Conservation (phyloP, 345 rosid species). For the Euphorbia peplus region DNA sequence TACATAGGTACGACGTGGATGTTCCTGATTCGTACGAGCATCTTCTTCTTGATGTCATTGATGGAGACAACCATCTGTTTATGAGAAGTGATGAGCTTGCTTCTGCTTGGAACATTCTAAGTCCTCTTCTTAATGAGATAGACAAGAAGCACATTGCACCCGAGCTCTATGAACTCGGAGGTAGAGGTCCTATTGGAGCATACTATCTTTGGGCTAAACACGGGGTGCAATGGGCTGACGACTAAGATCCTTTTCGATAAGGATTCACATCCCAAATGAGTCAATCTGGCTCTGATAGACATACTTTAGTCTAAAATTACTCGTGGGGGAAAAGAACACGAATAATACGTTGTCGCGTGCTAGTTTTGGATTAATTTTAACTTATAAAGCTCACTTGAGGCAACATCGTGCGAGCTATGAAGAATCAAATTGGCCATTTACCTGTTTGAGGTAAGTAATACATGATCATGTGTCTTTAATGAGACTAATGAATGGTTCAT, state of each 20-base stretch:
- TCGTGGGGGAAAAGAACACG: too few relatives aligned
- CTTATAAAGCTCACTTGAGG: too few relatives aligned
- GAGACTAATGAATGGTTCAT: too few relatives aligned
- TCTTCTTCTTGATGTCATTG: conserved; percentile 72
- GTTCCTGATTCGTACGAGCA: conserved; percentile 80
- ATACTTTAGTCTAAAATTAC: too few relatives aligned
- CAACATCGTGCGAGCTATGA: too few relatives aligned
- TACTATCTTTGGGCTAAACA: conserved; percentile 78
- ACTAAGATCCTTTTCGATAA: conserved; percentile 12
- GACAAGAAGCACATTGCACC: conserved; percentile 50
- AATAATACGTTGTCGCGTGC: too few relatives aligned
- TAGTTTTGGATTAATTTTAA: too few relatives aligned
- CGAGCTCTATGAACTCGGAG: conserved; percentile 67
- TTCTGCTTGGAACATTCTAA: conserved; percentile 63
- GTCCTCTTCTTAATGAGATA: conserved; percentile 51
- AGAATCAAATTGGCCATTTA: too few relatives aligned
- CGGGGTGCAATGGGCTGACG: conserved; percentile 58
- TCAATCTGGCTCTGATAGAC: too few relatives aligned
- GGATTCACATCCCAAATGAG: not conserved
- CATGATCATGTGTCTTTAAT: too few relatives aligned
- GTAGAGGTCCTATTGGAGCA: conserved; percentile 71
- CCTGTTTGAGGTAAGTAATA: too few relatives aligned
- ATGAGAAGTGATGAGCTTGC: conserved; percentile 83
- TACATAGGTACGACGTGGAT: conserved; percentile 49
- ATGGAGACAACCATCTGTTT: conserved; percentile 79